Evolutionary conservation across 495 filamentous ascomycete species (phyloP).

Genomic region (Friedmanniomyces simplex): DNA sequence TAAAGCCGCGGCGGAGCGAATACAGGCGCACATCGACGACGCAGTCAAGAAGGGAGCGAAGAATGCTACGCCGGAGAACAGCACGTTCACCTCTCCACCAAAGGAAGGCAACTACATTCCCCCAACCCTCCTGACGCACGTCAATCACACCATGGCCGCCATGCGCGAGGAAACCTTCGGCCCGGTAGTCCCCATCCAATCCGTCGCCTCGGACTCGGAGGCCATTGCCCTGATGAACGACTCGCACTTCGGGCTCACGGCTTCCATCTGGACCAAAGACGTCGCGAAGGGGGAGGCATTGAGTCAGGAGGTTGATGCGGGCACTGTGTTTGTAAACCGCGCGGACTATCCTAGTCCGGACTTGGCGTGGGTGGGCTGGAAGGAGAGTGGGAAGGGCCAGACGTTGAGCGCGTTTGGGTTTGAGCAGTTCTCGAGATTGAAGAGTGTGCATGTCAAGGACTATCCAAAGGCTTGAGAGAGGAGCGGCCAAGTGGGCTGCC

Average conservation of each 20-base stretch:
- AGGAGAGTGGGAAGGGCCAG: slow-evolving; percentile 83
- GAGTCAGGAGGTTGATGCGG: slow-evolving; percentile 74
- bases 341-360: slow-evolving; percentile 93
- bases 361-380: slow-evolving; percentile 97
- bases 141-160: slow-evolving; percentile 74
- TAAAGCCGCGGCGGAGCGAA: slow-evolving; percentile 58
- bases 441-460: slow-evolving; percentile 90
- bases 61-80: slow-evolving; percentile 72
- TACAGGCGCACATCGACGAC: slow-evolving; percentile 71
- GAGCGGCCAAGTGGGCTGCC: too few species aligned
- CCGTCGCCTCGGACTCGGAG: slow-evolving; percentile 72
- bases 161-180: slow-evolving; percentile 98
- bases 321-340: slow-evolving; percentile 93
- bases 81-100: slow-evolving; percentile 57
- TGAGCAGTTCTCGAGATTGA: slow-evolving; percentile 89
- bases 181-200: slow-evolving; percentile 89
- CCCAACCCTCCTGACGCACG: slow-evolving; percentile 72
- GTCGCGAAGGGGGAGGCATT: slow-evolving; percentile 63
- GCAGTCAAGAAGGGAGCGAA: slow-evolving; percentile 74
- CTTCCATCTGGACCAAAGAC: slow-evolving; percentile 99
- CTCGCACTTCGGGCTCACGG: slow-evolving; percentile 85
- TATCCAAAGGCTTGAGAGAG: slow-evolving; percentile 45
- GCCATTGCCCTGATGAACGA: slow-evolving; percentile 88
- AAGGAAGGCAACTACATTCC: slow-evolving; percentile 70
- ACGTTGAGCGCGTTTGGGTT: slow-evolving; percentile 86